phyloP scores from a whole-genome alignment of 768 basidiomycete species.

The Dioszegia crocea region DNA sequence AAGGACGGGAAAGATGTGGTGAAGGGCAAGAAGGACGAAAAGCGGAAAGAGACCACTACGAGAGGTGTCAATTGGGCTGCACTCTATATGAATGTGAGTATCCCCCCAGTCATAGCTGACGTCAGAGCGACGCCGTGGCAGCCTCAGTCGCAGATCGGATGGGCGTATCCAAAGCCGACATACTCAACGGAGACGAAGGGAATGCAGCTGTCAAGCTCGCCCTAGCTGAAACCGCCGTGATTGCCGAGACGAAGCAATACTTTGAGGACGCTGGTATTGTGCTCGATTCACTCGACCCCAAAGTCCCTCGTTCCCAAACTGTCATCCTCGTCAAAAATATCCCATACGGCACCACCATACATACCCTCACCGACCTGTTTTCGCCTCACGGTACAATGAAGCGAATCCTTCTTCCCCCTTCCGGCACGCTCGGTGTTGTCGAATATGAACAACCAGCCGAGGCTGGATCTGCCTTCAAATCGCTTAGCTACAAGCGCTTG shows the following conservation, averaged over 20 bases:
- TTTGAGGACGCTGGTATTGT: slow-evolving; percentile 58
- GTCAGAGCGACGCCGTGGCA: slow-evolving; percentile 84
- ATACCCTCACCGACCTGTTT: slow-evolving; percentile 76
- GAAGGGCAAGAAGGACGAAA: slow-evolving; percentile 42
- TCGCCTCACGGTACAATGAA: slow-evolving; percentile 66
- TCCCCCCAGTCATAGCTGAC: background rate
- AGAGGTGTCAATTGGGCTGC: slow-evolving; percentile 55
- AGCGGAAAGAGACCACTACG: slow-evolving; percentile 44
- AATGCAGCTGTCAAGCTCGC: slow-evolving; percentile 84
- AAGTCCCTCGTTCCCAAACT: slow-evolving; percentile 60
- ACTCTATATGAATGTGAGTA: slow-evolving; percentile 94
- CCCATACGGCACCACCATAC: slow-evolving; percentile 75
- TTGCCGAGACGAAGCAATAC: slow-evolving; percentile 88
- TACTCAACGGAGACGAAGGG: slow-evolving; percentile 69
- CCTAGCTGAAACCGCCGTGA: slow-evolving; percentile 91
- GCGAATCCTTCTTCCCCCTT: slow-evolving; percentile 78
- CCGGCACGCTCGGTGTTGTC: slow-evolving; percentile 87
- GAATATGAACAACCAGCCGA: slow-evolving; percentile 72
- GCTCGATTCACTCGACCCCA: slow-evolving; percentile 42
- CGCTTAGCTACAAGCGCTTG: slow-evolving; percentile 77
- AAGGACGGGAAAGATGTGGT: slow-evolving; percentile 30
- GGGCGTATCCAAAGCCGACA: slow-evolving; percentile 77
- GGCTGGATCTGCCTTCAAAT: slow-evolving; percentile 70
- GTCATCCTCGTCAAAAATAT: slow-evolving; percentile 93
- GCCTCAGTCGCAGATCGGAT: slow-evolving; percentile 85